phyloP scores from a whole-genome alignment of 2,329 filamentous ascomycete species.

The Penicillium sp. region DNA sequence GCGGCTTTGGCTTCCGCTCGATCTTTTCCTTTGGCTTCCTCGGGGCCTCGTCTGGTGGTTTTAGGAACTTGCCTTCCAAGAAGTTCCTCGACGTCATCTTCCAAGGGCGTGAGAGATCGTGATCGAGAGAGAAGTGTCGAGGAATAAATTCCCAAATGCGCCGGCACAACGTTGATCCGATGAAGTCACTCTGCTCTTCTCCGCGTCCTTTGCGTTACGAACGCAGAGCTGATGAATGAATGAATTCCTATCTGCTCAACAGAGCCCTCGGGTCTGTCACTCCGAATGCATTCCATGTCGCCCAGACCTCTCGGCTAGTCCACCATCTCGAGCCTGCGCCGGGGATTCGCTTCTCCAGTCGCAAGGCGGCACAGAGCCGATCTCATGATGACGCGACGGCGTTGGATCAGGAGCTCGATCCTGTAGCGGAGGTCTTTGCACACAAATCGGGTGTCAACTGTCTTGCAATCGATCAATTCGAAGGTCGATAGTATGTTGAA shows the following conservation, averaged over 20 bases:
- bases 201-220: not conserved
- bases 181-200: conserved; percentile 25
- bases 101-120: not conserved
- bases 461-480: conserved; percentile 76
- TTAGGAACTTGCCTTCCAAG: not conserved
- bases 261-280: conserved; percentile 69
- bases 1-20: not conserved
- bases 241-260: conserved; percentile 74
- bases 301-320: conserved; percentile 64
- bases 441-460: conserved; percentile 78
- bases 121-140: not conserved
- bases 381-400: conserved; percentile 12
- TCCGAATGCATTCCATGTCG: conserved; percentile 63
- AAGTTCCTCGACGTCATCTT: not conserved
- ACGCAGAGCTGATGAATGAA: conserved; percentile 51
- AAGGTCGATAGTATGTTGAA: conserved; percentile 64
- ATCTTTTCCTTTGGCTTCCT: not conserved
- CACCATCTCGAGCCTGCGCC: conserved; percentile 67
- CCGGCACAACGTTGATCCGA: conserved; percentile 26
- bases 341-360: conserved; percentile 68
- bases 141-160: conserved; percentile 11
- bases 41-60: not conserved
- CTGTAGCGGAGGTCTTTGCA: conserved; percentile 47
- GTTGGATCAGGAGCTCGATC: conserved; percentile 15
- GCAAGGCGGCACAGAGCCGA: conserved; percentile 26